Conservation (phyloP, 2,329 filamentous ascomycete species). For the Magnaporthiopsis rhizophila region DNA sequence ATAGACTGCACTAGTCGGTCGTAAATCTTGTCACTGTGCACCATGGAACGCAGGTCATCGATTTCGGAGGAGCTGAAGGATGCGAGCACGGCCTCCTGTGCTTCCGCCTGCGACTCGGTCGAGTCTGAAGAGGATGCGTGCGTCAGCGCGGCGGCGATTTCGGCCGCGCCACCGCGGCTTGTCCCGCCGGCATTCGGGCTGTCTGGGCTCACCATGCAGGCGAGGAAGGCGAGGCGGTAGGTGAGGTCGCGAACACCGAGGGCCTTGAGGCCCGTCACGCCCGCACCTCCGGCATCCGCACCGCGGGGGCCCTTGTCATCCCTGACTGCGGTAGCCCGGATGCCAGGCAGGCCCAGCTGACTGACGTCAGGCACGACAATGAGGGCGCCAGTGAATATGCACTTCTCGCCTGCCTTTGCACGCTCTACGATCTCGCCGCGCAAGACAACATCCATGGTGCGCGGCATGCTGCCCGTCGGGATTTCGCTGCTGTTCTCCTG, state of each 20-base stretch:
- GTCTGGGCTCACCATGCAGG: conserved; percentile 92
- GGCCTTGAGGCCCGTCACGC: conserved; percentile 81
- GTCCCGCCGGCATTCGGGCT: conserved; percentile 71
- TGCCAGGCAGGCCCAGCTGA: conserved; percentile 82
- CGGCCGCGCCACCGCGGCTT: conserved; percentile 66
- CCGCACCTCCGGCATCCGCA: conserved; percentile 73
- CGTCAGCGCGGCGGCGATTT: conserved; percentile 78
- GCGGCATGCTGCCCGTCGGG: conserved; percentile 95
- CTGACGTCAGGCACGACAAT: conserved; percentile 97
- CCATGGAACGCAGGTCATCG: conserved; percentile 84
- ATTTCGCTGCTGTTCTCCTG: conserved; percentile 99
- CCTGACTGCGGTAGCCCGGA: conserved; percentile 72
- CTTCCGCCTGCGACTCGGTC: conserved; percentile 63
- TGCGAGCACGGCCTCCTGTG: conserved; percentile 78
- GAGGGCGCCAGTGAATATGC: conserved; percentile 90
- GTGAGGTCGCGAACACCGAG: conserved; percentile 92
- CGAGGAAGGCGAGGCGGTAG: conserved; percentile 91
- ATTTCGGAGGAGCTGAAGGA: conserved; percentile 84
- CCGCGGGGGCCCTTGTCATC: conserved; percentile 63
- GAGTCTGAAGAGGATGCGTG: conserved; percentile 59
- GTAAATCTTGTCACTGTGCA: conserved; percentile 94
- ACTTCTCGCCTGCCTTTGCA: conserved; percentile 95
- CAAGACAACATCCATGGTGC: conserved; percentile 94
- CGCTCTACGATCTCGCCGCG: conserved; percentile 96
- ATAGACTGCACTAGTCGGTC: conserved; percentile 86